Evolutionary conservation across 306 rosid genomes (phyloP), one percentile per base, ranked within the genome.

Genomic region (Vigna mungo): DNA sequence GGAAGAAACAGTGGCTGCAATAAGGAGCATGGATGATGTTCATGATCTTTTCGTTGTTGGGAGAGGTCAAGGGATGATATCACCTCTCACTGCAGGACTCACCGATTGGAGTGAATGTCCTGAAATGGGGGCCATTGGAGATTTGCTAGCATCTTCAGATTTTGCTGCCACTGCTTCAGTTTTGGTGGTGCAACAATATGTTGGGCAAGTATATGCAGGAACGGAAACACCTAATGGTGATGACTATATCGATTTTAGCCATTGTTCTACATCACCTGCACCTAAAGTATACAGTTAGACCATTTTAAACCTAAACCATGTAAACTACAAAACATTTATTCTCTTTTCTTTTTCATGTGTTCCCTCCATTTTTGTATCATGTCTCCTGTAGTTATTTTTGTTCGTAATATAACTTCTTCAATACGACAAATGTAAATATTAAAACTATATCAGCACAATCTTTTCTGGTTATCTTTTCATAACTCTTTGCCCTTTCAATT

Each of bases 101-200:
- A 90, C 97, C 0, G 99, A 95, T 68, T 92, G 99, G 99, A 95
- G 99, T 41, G 99, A 92, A 77, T 95, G 97, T 51, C 97, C 96
- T 0, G 97, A 95, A 48, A 89, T 95, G 0, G 99, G 99, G 0
- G 89, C 96, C 1, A 95, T 95, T 16, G 99, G 99, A 3, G 99
- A 95, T 68, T 51, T 95, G 65, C 51, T 92, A 16, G 98, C 97
- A 1, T 92, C 98, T 1, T 84, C 97, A 3, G 98, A 95, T 86
- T 92, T 90, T 69, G 97, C 96, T 14, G 87, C 97, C 3, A 87
- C 96, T 0, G 89, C 92, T 36, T 92, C 98, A 0, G 97, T 95
- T 20, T 82, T 95, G 83, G 93, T 95, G 5, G 83, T 92, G 73
- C 96, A 92, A 18, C 97, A 95, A 55, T 90, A 87, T 75, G 55